Conservation (phyloP, 176 grass and related monocot species). For the Carex scoparia region DNA sequence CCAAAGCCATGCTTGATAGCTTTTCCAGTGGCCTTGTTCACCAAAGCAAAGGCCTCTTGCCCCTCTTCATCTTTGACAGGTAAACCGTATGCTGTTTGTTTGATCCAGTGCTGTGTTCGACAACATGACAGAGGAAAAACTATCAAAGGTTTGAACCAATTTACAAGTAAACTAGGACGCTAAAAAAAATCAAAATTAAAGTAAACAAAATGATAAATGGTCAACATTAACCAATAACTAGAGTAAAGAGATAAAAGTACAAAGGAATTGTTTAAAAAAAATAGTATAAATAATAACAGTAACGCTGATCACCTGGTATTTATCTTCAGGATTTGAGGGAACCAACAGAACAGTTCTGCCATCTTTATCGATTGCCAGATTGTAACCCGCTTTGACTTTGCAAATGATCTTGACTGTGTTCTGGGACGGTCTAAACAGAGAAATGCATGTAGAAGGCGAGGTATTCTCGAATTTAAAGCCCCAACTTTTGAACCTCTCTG, state of each 20-base stretch:
- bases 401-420: constrained; percentile 62
- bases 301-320: too few relatives aligned
- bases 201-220: too few relatives aligned
- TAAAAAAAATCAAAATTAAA: neutral
- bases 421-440: constrained; percentile 9
- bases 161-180: too few relatives aligned
- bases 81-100: constrained; percentile 37
- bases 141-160: too few relatives aligned
- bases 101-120: constrained; percentile 58
- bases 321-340: constrained; percentile 35
- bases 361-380: constrained; percentile 46
- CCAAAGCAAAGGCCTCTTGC: constrained; percentile 44
- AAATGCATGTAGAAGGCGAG: neutral
- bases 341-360: constrained; percentile 35
- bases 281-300: too few relatives aligned
- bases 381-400: constrained; percentile 53
- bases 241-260: too few relatives aligned
- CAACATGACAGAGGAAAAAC: too few relatives aligned
- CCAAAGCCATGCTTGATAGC: constrained; percentile 78
- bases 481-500: too few relatives aligned
- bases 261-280: too few relatives aligned
- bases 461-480: neutral
- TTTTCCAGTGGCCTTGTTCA: constrained; percentile 71
- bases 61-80: constrained; percentile 58
- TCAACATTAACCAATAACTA: too few relatives aligned